Evolutionary conservation across 192 early-diverging fungal species (phyloP).

Genomic region (Globomyces pollinis-pini): DNA sequence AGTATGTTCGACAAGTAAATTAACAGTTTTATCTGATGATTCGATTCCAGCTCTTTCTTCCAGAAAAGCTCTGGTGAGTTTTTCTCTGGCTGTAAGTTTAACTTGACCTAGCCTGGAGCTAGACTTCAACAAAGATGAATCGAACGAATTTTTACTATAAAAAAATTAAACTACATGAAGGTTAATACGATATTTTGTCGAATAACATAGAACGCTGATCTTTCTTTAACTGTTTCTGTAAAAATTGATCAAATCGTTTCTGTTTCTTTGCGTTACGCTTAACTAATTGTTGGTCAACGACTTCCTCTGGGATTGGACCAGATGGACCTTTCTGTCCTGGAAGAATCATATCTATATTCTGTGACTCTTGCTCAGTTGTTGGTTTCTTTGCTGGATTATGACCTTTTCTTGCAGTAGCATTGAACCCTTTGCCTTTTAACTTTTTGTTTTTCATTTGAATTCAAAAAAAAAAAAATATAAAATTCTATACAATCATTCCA

Average conservation of each 20-base stretch:
- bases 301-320: background rate
- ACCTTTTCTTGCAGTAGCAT: conserved; percentile 4
- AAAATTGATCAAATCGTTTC: conserved; percentile 44
- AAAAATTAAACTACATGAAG: conserved; percentile 12
- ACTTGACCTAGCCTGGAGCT: conserved; percentile 32
- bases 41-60: conserved; percentile 38
- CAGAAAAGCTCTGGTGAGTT: conserved; percentile 30
- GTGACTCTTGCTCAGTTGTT: background rate
- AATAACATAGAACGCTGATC: conserved; percentile 40
- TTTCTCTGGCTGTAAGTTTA: conserved; percentile 36
- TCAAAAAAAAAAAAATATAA: background rate
- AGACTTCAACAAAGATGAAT: conserved; percentile 29
- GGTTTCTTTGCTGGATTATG: background rate
- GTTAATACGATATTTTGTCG: conserved; percentile 32
- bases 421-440: conserved; percentile 8
- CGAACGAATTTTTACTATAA: conserved; percentile 23
- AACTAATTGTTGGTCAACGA: conserved; percentile 13
- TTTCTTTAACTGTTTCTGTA: conserved; percentile 50
- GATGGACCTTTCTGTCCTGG: background rate
- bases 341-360: background rate
- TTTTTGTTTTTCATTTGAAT: conserved; percentile 8
- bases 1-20: too few relatives aligned
- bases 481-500: background rate
- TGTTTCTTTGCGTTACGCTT: conserved; percentile 43
- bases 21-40: conserved; percentile 16